phyloP scores from a whole-genome alignment of 345 rosid species.

The Murraya paniculata region DNA sequence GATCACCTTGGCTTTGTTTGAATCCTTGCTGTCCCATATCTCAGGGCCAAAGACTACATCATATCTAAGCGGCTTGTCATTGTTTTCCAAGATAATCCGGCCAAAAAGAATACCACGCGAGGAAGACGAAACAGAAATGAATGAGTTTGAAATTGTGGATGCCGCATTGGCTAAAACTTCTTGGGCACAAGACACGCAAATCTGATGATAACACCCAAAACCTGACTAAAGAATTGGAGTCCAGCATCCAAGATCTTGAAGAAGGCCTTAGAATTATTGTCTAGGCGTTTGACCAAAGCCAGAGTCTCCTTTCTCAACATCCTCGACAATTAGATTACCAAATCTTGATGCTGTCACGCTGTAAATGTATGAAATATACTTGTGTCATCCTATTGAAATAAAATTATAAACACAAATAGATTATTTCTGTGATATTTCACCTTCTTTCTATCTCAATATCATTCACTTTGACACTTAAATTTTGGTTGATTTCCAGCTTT shows the following conservation, averaged over 20 bases:
- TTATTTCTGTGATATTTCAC: too few species aligned
- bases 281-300: conserved; percentile 38
- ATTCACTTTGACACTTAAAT: background rate
- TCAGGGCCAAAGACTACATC: conserved; percentile 28
- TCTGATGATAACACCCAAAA: conserved; percentile 19
- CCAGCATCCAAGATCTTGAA: conserved; percentile 47
- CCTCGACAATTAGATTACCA: conserved; percentile 14
- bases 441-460: background rate
- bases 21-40: conserved; percentile 37
- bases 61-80: conserved; percentile 30
- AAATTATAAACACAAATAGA: background rate
- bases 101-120: conserved; percentile 20
- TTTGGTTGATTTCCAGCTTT: background rate
- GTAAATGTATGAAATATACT: background rate
- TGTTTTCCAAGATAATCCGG: conserved; percentile 34
- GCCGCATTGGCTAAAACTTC: conserved; percentile 20
- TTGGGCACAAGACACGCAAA: conserved; percentile 7
- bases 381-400: background rate
- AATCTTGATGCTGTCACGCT: background rate
- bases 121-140: conserved; percentile 18
- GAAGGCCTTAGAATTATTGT: conserved; percentile 39
- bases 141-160: conserved; percentile 38
- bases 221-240: conserved; percentile 27
- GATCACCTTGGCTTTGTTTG: conserved; percentile 24
- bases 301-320: conserved; percentile 46